phyloP scores from a whole-genome alignment of 495 filamentous ascomycete species.

The Xeromyces bisporus region DNA sequence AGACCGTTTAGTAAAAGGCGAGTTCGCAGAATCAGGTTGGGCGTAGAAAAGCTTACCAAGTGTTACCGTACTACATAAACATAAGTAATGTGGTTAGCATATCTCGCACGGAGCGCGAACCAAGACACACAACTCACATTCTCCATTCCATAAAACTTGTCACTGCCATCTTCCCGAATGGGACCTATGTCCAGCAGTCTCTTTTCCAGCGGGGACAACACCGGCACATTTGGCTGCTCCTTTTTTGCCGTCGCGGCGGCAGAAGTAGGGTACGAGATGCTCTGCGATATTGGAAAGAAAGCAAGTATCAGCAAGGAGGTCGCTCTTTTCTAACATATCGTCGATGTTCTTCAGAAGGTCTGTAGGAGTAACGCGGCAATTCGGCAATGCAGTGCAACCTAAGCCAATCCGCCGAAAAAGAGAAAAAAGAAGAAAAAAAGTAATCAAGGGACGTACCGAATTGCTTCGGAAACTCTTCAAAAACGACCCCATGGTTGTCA shows the following conservation, averaged over 20 bases:
- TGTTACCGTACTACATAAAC: constrained; percentile 76
- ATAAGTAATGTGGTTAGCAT: background rate
- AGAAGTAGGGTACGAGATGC: constrained; percentile 25
- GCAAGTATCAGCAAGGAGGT: constrained; percentile 1
- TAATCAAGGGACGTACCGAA: constrained; percentile 18
- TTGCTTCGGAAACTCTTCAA: constrained; percentile 23
- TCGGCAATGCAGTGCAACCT: constrained; percentile 1
- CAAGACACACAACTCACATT: constrained; percentile 47
- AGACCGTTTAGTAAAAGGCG: constrained; percentile 9
- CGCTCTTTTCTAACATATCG: constrained; percentile 6
- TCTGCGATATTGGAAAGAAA: constrained; percentile 13
- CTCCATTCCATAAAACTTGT: constrained; percentile 97
- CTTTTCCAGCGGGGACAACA: constrained; percentile 68
- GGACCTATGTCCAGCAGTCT: constrained; percentile 64
- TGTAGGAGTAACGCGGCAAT: constrained; percentile 7
- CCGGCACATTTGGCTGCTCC: constrained; percentile 46
- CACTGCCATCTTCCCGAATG: constrained; percentile 71
- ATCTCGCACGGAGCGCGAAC: too few species aligned
- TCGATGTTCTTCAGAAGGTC: constrained; percentile 2
- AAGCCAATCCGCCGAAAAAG: too few species aligned
- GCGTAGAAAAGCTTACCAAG: constrained; percentile 51
- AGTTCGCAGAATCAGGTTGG: background rate
- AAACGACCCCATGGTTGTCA: constrained; percentile 29
- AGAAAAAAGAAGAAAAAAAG: background rate
- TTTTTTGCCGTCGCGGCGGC: constrained; percentile 43